Evolutionary conservation across 805 yeast species (phyloP).

Genomic region (Lipomyces starkeyi): DNA sequence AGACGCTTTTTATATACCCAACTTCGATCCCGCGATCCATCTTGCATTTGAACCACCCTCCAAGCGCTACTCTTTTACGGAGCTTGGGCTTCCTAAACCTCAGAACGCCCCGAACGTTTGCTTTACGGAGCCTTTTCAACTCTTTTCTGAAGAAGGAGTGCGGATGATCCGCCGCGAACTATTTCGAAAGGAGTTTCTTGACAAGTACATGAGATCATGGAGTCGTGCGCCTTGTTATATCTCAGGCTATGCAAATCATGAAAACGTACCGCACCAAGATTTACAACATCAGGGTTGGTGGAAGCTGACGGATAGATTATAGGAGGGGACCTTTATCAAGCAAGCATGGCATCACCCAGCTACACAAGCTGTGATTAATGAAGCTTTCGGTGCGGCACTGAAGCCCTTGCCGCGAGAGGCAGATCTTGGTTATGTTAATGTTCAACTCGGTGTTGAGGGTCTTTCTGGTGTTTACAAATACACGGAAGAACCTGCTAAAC

Average conservation of each 20-base stretch:
- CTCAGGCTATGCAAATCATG: background rate
- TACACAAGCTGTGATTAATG: conserved; percentile 1
- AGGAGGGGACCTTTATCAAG: background rate
- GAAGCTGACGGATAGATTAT: background rate
- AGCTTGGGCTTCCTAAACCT: conserved; percentile 1
- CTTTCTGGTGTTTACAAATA: conserved; percentile 1
- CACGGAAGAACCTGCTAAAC: background rate
- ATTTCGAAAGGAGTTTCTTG: conserved; percentile 2
- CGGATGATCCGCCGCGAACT: conserved; percentile 1
- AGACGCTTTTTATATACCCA: background rate
- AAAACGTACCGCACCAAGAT: background rate
- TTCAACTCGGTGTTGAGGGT: background rate
- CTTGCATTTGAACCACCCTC: background rate
- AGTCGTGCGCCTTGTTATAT: conserved; percentile 2
- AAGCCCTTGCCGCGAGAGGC: conserved; percentile 1
- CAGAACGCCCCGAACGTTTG: conserved; percentile 1
- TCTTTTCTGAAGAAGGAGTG: conserved; percentile 2
- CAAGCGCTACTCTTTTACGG: background rate
- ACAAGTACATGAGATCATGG: conserved; percentile 2
- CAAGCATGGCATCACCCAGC: background rate
- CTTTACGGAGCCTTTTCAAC: background rate
- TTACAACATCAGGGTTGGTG: background rate
- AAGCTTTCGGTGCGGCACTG: background rate
- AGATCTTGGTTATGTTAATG: background rate
- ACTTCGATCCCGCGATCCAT: background rate